Percentiles rank a stretch among this genome's conserved stretches.
phyloP scores from a whole-genome alignment of 176 grass and related monocot species.

The Eleusine coracana region DNA sequence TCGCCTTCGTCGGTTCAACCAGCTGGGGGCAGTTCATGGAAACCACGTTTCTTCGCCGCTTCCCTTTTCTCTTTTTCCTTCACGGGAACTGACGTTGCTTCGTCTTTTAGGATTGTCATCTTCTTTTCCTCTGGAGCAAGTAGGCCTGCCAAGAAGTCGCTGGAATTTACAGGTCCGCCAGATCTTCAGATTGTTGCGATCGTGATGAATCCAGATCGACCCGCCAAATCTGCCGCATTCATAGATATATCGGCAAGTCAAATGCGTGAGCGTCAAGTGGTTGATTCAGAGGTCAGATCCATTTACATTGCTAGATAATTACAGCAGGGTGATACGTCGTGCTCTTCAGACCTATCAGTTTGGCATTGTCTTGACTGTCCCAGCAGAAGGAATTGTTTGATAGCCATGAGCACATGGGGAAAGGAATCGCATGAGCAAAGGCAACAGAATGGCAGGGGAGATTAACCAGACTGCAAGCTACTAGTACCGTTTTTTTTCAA shows the following conservation, averaged over 20 bases:
- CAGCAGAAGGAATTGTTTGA: conserved; percentile 45
- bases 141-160: conserved; percentile 22
- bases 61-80: background rate
- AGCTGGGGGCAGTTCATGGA: conserved; percentile 42
- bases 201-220: background rate
- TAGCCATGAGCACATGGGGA: conserved; percentile 42
- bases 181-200: background rate
- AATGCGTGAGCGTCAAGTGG: conserved; percentile 17
- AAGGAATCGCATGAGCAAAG: conserved; percentile 38
- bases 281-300: conserved; percentile 8
- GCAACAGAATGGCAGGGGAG: conserved; percentile 38
- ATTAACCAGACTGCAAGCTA: conserved; percentile 32
- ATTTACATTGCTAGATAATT: background rate
- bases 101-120: conserved; percentile 35
- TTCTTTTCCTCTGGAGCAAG: conserved; percentile 13
- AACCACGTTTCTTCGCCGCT: conserved; percentile 40
- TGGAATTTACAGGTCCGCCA: background rate
- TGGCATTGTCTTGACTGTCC: conserved; percentile 37
- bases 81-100: conserved; percentile 44
- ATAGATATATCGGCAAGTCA: conserved; percentile 15
- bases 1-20: conserved; percentile 29
- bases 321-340: background rate
- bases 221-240: background rate
- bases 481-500: background rate
- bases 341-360: conserved; percentile 27